phyloP scores from a whole-genome alignment of 2,329 filamentous ascomycete species.

The Pseudogymnoascus sp. region DNA sequence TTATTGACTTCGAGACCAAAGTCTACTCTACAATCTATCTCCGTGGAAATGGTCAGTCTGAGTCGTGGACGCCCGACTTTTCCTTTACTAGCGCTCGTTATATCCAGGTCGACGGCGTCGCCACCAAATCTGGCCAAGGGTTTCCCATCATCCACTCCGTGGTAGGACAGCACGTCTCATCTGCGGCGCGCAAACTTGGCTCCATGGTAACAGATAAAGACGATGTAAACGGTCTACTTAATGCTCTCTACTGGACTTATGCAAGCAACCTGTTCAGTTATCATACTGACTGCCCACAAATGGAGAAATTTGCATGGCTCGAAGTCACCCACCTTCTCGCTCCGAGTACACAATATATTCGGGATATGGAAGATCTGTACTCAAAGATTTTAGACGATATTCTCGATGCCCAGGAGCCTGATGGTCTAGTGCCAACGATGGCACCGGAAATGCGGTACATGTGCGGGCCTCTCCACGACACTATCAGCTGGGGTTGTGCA shows the following conservation, averaged over 20 bases:
- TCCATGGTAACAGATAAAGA: slow-evolving; percentile 32
- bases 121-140: slow-evolving; percentile 15
- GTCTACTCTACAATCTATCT: slow-evolving; percentile 35
- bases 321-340: slow-evolving; percentile 40
- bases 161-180: slow-evolving; percentile 34
- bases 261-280: slow-evolving; percentile 38
- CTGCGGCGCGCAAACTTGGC: slow-evolving; percentile 31
- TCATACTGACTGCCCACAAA: slow-evolving; percentile 41
- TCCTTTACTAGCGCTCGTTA: slow-evolving; percentile 37
- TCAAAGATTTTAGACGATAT: slow-evolving; percentile 42
- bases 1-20: slow-evolving; percentile 32
- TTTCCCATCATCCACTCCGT: slow-evolving; percentile 32
- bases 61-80: slow-evolving; percentile 35
- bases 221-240: slow-evolving; percentile 34
- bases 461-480: slow-evolving; percentile 41
- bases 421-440: slow-evolving; percentile 40
- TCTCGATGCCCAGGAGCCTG: slow-evolving; percentile 37
- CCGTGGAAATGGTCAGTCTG: slow-evolving; percentile 23
- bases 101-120: slow-evolving; percentile 35
- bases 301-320: slow-evolving; percentile 42
- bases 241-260: slow-evolving; percentile 39
- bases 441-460: slow-evolving; percentile 41
- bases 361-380: slow-evolving; percentile 39
- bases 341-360: slow-evolving; percentile 38
- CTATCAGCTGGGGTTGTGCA: slow-evolving; percentile 38